Base-by-base conservation (phyloP, 129 eudicot species). In the Centrapalus pauciflorus region DNA sequence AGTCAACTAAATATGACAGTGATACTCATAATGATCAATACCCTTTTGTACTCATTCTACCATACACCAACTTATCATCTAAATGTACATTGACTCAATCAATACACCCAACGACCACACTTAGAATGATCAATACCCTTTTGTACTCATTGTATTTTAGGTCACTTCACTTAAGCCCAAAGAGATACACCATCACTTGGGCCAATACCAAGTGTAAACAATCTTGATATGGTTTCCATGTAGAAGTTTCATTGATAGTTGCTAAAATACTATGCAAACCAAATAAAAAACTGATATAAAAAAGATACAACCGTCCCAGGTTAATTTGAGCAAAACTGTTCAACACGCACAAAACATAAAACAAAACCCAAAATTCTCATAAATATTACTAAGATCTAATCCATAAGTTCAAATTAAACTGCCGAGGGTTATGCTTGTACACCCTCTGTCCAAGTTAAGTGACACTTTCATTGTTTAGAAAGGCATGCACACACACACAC, bases 111-210 rank as follows among this genome's bases (percentile, higher is more conserved):
- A 28, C n/a, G 12, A 28, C 2, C 28, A 55, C 13, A 26, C 23
- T 17, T 26, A 4, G 6, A n/a, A 26, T 28, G 28, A 52, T 5
- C 24, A 52, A 52, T 52, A 20, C 11, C n/a, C n/a, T n/a, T n/a
- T n/a, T n/a, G n/a, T n/a, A n/a, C n/a, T n/a, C n/a, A n/a, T n/a
- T n/a, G n/a, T n/a, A n/a, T n/a, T n/a, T n/a, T n/a, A n/a, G n/a
- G n/a, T n/a, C n/a, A n/a, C n/a, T n/a, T n/a, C n/a, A n/a, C n/a
- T n/a, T n/a, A n/a, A n/a, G n/a, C n/a, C n/a, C n/a, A n/a, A n/a
- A n/a, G n/a, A n/a, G 69, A 43, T 62, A 62, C 68, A 13, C 68
- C 24, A 25, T 34, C 68, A 38, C 33, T 62, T 20, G 19, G 7
- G 51, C 51, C 20, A 61, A 38, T 23, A 38, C 51, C 7, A 21